Evolutionary conservation across 805 yeast species (phyloP).

Genomic region (Starmerella powellii): DNA sequence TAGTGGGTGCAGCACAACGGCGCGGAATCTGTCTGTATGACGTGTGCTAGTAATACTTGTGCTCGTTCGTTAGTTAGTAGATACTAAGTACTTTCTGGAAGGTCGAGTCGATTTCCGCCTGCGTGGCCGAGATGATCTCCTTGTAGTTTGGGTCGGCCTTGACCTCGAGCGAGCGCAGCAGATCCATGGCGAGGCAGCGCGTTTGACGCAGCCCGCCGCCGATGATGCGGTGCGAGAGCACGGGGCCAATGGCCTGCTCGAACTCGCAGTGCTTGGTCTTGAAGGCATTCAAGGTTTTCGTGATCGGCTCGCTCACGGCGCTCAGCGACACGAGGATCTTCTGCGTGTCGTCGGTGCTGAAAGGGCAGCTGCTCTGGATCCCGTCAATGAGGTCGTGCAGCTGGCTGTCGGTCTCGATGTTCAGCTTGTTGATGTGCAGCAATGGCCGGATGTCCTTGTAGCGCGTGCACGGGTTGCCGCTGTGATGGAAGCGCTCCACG

Average conservation of each 20-base stretch:
- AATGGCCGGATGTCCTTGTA: slow-evolving; percentile 11
- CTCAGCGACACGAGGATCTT: slow-evolving; percentile 8
- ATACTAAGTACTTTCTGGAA: slow-evolving; percentile 12
- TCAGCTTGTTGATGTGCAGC: slow-evolving; percentile 6
- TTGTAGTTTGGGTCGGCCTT: slow-evolving; percentile 9
- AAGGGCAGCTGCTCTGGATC: slow-evolving; percentile 13
- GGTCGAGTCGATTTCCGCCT: slow-evolving; percentile 4
- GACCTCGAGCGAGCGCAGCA: slow-evolving; percentile 10
- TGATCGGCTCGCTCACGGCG: slow-evolving; percentile 9
- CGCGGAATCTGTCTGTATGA: too few species aligned
- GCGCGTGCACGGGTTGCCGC: not conserved
- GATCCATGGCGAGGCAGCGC: slow-evolving; percentile 11
- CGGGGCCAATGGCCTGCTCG: slow-evolving; percentile 10
- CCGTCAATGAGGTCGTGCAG: slow-evolving; percentile 17
- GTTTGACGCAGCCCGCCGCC: slow-evolving; percentile 11
- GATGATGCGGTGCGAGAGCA: slow-evolving; percentile 13
- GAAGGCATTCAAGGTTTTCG: slow-evolving; percentile 3
- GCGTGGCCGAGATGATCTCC: slow-evolving; percentile 1
- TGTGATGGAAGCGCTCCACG: slow-evolving; percentile 7
- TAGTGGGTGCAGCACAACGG: too few species aligned
- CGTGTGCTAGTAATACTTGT: too few species aligned
- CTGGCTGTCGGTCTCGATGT: slow-evolving; percentile 7
- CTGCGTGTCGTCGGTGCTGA: slow-evolving; percentile 8
- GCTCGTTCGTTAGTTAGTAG: too few species aligned
- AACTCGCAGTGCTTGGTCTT: slow-evolving; percentile 8